phyloP scores from a whole-genome alignment of 495 filamentous ascomycete genomes.

The Xanthoparmelia taractica region DNA sequence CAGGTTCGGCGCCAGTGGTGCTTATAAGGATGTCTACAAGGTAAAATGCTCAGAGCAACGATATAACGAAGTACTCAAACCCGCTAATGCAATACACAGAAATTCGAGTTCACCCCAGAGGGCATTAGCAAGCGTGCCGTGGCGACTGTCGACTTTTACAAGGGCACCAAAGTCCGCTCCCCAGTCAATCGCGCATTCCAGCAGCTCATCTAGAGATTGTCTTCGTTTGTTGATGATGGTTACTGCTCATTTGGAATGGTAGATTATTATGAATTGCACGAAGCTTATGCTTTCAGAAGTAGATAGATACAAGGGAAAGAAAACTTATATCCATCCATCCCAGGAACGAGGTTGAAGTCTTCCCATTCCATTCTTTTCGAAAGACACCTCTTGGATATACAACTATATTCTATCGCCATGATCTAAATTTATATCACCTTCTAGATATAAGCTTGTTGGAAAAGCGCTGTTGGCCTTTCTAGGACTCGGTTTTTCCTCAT shows the following conservation, averaged over 20 bases:
- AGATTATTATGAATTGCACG: constrained; percentile 1
- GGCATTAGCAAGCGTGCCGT: constrained; percentile 90
- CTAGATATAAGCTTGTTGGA: background rate
- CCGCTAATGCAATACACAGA: constrained; percentile 48
- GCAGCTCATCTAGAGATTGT: constrained; percentile 60
- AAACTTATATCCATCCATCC: background rate
- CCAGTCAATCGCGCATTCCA: constrained; percentile 91
- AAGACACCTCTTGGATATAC: background rate
- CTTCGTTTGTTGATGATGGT: background rate
- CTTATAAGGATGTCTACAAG: constrained; percentile 97
- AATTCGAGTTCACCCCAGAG: constrained; percentile 98
- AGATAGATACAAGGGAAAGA: background rate
- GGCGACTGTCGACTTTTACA: constrained; percentile 92
- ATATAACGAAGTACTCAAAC: background rate
- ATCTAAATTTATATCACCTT: background rate
- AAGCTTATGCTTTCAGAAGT: background rate
- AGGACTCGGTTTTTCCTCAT: background rate
- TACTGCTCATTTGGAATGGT: background rate
- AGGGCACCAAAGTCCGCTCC: constrained; percentile 80
- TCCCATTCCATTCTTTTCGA: background rate
- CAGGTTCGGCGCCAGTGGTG: constrained; percentile 91
- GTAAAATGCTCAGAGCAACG: constrained; percentile 41
- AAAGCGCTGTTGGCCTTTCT: background rate
- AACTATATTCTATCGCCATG: background rate
- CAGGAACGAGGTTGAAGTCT: background rate